Evolutionary conservation across 2,329 filamentous ascomycete genomes (phyloP).

Genomic region (Chaetomiaceae sp.): DNA sequence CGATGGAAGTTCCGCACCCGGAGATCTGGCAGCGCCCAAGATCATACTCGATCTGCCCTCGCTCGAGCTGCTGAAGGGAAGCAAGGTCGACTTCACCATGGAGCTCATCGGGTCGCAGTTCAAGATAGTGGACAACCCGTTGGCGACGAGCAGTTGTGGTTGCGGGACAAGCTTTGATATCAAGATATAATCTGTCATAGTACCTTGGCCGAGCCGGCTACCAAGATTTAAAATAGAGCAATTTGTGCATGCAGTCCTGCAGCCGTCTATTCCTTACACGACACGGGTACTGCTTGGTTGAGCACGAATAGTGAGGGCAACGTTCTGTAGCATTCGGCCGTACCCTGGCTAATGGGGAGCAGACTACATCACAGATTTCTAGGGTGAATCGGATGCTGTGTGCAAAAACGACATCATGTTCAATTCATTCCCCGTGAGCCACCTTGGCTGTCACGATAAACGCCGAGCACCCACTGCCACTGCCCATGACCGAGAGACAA

Average conservation of each 20-base stretch:
- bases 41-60: constrained; percentile 85
- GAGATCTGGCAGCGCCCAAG: constrained; percentile 49
- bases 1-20: constrained; percentile 35
- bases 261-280: constrained; percentile 15
- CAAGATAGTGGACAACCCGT: constrained; percentile 90
- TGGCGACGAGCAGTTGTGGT: constrained; percentile 88
- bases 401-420: constrained; percentile 21
- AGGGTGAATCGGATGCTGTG: constrained; percentile 18
- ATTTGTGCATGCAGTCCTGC: constrained; percentile 6
- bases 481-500: constrained; percentile 25
- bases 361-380: constrained; percentile 19
- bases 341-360: constrained; percentile 15
- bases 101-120: constrained; percentile 88
- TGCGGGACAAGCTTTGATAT: constrained; percentile 98
- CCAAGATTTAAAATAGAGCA: background rate
- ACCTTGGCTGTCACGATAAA: constrained; percentile 29
- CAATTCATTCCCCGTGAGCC: constrained; percentile 30
- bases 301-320: constrained; percentile 1
- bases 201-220: too few species aligned
- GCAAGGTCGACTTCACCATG: constrained; percentile 93
- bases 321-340: constrained; percentile 22
- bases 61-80: constrained; percentile 81
- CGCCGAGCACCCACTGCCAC: constrained; percentile 31
- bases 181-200: constrained; percentile 47
- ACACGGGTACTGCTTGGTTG: constrained; percentile 1